Percentiles rank a stretch among this genome's conserved stretches.
Conservation (phyloP, 1,284 basidiomycete species). For the Tilletiopsis washingtonensis region DNA sequence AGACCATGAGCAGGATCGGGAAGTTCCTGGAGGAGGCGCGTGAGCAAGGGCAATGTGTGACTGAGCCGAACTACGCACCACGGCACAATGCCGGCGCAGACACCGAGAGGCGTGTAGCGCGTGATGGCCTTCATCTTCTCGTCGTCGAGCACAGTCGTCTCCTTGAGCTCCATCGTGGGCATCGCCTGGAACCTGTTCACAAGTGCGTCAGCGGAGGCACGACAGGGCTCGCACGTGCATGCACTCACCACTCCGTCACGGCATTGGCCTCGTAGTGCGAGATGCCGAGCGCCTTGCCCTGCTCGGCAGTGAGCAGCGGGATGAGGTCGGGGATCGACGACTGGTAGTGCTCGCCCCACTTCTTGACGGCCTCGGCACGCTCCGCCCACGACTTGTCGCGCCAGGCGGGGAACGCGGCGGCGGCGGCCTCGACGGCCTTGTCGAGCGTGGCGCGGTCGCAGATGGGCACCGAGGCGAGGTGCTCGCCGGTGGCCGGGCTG, state of each 20-base stretch:
- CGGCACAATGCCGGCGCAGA: conserved; percentile 20
- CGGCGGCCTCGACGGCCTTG: conserved; percentile 18
- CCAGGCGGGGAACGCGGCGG: conserved; percentile 16
- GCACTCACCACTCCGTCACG: neutral
- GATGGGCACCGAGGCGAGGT: conserved; percentile 9
- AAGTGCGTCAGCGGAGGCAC: neutral
- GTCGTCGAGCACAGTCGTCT: conserved; percentile 13
- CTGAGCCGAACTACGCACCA: too few species aligned
- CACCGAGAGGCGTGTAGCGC: conserved; percentile 17
- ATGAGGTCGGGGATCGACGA: conserved; percentile 12
- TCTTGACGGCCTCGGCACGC: conserved; percentile 13
- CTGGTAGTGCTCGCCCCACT: conserved; percentile 16
- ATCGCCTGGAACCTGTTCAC: conserved; percentile 18
- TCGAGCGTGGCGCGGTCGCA: conserved; percentile 12
- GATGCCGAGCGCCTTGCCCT: conserved; percentile 14
- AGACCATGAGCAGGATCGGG: conserved; percentile 18
- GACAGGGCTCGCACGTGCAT: neutral
- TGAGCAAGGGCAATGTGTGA: neutral
- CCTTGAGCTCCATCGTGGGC: conserved; percentile 11
- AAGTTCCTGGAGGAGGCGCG: neutral
- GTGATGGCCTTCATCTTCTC: conserved; percentile 11
- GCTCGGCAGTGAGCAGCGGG: conserved; percentile 20
- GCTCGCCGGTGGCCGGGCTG: neutral
- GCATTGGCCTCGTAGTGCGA: conserved; percentile 11
- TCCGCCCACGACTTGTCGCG: conserved; percentile 16